Conservation (phyloP, 2,329 filamentous ascomycete genomes). For the Penicillium sp. region DNA sequence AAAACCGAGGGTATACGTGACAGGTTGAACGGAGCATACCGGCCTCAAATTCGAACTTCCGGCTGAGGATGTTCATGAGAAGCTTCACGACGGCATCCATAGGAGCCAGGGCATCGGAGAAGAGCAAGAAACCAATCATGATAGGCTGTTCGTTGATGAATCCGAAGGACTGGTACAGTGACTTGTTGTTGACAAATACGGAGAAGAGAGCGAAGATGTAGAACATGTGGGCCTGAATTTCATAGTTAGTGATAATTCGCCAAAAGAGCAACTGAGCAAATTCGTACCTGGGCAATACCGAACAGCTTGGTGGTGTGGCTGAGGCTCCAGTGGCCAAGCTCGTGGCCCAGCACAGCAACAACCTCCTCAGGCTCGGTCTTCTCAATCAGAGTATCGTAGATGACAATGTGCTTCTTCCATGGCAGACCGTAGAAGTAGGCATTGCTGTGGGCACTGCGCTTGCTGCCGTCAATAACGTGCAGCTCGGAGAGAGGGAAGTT, state of each 20-base stretch:
- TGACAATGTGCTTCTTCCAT: slow-evolving; percentile 99
- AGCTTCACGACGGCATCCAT: slow-evolving; percentile 95
- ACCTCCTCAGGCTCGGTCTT: slow-evolving; percentile 92
- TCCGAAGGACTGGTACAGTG: slow-evolving; percentile 86
- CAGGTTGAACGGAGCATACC: slow-evolving; percentile 47
- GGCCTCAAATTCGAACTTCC: slow-evolving; percentile 94
- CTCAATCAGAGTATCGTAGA: slow-evolving; percentile 96
- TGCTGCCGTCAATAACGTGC: slow-evolving; percentile 91
- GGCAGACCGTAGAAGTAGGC: slow-evolving; percentile 96
- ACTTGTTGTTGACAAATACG: slow-evolving; percentile 93
- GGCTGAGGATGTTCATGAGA: slow-evolving; percentile 90
- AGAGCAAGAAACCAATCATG: slow-evolving; percentile 95
- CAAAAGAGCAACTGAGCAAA: not conserved
- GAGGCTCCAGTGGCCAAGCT: slow-evolving; percentile 95
- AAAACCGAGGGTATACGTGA: slow-evolving; percentile 2
- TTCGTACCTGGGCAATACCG: slow-evolving; percentile 72
- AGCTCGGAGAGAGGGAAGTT: slow-evolving; percentile 91
- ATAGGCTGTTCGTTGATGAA: slow-evolving; percentile 81
- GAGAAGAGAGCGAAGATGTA: slow-evolving; percentile 97
- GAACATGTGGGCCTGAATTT: slow-evolving; percentile 75
- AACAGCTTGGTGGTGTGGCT: slow-evolving; percentile 92
- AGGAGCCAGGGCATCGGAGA: slow-evolving; percentile 92
- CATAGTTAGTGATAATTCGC: slow-evolving; percentile 1
- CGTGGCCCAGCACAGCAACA: slow-evolving; percentile 89
- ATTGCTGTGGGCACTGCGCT: slow-evolving; percentile 83